phyloP scores from a whole-genome alignment of 495 filamentous ascomycete genomes.

The Arthonia radiata region DNA sequence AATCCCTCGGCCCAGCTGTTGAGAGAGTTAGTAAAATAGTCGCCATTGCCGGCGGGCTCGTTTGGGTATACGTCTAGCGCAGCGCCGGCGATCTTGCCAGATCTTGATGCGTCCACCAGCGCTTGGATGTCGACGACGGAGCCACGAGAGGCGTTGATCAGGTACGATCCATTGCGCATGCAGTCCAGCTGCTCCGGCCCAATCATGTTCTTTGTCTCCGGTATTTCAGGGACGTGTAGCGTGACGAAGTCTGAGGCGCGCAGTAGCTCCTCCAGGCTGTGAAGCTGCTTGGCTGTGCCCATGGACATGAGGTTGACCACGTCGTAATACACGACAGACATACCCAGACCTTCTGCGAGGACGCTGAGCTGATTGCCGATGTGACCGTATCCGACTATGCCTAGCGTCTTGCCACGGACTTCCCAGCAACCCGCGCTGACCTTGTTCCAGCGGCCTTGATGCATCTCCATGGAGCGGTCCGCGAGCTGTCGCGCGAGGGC shows the following conservation, averaged over 20 bases:
- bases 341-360: constrained; percentile 88
- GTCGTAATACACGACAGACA: constrained; percentile 92
- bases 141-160: constrained; percentile 90
- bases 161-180: constrained; percentile 81
- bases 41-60: constrained; percentile 80
- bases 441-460: constrained; percentile 92
- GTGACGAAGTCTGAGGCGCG: constrained; percentile 68
- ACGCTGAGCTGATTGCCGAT: constrained; percentile 95
- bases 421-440: constrained; percentile 94
- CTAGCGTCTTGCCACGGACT: constrained; percentile 88
- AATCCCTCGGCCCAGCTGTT: constrained; percentile 77
- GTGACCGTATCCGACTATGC: constrained; percentile 92
- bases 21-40: constrained; percentile 73
- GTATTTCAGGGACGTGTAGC: constrained; percentile 76
- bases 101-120: constrained; percentile 65
- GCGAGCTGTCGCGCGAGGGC: constrained; percentile 71
- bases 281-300: constrained; percentile 63
- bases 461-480: constrained; percentile 86
- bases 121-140: constrained; percentile 87
- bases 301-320: constrained; percentile 78
- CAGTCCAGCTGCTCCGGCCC: constrained; percentile 44
- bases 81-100: constrained; percentile 75
- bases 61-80: constrained; percentile 90
- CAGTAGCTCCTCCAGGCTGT: constrained; percentile 53
- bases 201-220: constrained; percentile 84